Conservation (phyloP, 352 stramenopile species). For the Thalassiosira exigua region DNA sequence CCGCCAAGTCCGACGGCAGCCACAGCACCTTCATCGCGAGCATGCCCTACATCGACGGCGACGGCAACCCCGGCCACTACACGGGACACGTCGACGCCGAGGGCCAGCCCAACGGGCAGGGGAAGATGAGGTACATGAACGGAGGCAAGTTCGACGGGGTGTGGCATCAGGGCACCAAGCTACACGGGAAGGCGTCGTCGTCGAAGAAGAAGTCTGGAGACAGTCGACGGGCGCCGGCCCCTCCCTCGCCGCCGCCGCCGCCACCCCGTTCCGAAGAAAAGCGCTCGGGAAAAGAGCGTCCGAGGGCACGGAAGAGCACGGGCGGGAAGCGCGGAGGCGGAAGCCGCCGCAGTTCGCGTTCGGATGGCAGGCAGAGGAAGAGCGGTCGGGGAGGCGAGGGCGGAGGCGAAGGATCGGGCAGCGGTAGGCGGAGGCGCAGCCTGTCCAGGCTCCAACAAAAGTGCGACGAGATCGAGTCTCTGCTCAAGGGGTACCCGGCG, state of each 20-base stretch:
- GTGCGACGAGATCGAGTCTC: conserved; percentile 13
- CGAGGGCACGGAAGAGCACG: neutral
- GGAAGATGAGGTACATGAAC: conserved; percentile 50
- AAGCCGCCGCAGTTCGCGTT: no score
- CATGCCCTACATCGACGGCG: conserved; percentile 45
- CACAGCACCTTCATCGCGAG: conserved; percentile 22
- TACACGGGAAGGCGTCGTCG: neutral
- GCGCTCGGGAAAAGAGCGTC: neutral
- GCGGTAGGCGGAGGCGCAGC: neutral
- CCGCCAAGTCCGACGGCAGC: neutral
- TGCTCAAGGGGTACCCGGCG: conserved; percentile 6
- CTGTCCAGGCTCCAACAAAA: conserved; percentile 6
- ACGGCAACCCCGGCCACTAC: conserved; percentile 44
- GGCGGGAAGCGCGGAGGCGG: no score
- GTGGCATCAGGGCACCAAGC: conserved; percentile 38
- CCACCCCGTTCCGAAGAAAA: neutral
- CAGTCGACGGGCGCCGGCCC: neutral
- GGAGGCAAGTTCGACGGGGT: conserved; percentile 36
- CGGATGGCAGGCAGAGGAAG: neutral
- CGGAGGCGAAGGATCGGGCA: neutral
- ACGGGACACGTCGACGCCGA: conserved; percentile 37
- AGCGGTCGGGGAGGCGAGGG: neutral
- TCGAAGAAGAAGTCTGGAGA: neutral
- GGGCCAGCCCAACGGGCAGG: conserved; percentile 37
- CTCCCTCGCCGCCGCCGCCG: neutral